phyloP scores from a whole-genome alignment of 176 grass and related monocot genomes.

The Musa acuminata region DNA sequence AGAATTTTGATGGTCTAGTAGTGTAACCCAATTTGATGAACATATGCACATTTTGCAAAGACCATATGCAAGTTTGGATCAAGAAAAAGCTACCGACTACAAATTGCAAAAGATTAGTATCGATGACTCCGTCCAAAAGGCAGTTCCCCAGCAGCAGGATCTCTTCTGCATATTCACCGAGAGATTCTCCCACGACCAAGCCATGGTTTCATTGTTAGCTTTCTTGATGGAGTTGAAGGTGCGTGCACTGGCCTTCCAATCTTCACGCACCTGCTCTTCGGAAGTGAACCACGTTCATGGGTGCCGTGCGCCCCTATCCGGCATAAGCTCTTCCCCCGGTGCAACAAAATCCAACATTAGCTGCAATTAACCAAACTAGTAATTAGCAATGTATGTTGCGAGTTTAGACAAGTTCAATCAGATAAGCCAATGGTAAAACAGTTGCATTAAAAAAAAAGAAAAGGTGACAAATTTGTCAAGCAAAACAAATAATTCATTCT shows the following conservation, averaged over 20 bases:
- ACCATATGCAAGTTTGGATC: no score
- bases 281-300: not conserved
- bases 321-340: constrained; percentile 54
- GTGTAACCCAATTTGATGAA: no score
- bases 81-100: no score
- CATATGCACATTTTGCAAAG: no score
- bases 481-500: not conserved
- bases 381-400: not conserved
- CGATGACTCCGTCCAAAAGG: constrained; percentile 29
- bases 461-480: not conserved
- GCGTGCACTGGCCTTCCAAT: not conserved
- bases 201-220: constrained; percentile 46
- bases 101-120: no score
- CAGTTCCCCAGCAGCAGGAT: constrained; percentile 23
- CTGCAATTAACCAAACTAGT: constrained; percentile 15
- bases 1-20: no score
- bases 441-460: not conserved
- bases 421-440: not conserved
- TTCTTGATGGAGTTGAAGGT: constrained; percentile 50
- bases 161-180: constrained; percentile 47
- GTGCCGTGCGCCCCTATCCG: constrained; percentile 24
- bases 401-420: not conserved
- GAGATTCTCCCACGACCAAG: constrained; percentile 35
- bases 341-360: constrained; percentile 46
- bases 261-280: not conserved